A percentile compares a stretch with the other conserved stretches of the same genome.
These are phyloP conservation scores for Ambrosia artemisiifolia DNA, from an alignment of 129 eudicot species.

Conservation along the genomic window DNA sequence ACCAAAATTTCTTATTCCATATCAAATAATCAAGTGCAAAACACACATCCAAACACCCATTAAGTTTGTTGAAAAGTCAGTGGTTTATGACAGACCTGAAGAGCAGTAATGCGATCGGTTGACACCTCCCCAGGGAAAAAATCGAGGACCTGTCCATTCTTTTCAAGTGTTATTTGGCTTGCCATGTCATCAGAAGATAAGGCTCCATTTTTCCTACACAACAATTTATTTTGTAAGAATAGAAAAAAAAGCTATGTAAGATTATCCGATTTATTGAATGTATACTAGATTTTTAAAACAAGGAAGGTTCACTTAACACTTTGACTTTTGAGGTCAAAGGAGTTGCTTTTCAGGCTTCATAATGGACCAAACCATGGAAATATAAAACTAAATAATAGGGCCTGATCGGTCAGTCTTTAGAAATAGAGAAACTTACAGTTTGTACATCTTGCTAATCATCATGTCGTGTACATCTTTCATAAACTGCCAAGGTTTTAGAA, in stretches of 20 bases:
- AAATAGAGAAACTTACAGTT: constrained; percentile 55
- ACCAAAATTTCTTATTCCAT: too few species aligned
- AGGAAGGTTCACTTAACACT: constrained; percentile 7
- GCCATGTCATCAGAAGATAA: constrained; percentile 39
- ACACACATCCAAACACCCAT: neutral
- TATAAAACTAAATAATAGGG: neutral
- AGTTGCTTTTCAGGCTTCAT: neutral
- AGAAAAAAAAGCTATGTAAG: neutral
- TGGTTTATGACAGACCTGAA: constrained; percentile 55
- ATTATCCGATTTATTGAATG: neutral
- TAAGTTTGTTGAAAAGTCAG: neutral
- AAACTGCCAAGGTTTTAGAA: constrained; percentile 53
- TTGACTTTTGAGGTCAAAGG: neutral
- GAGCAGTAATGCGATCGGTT: constrained; percentile 73
- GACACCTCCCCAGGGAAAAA: constrained; percentile 79
- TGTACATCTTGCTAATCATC: constrained; percentile 90
- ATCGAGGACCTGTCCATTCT: constrained; percentile 75
- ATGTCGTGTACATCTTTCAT: constrained; percentile 78
- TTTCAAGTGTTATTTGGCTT: constrained; percentile 72
- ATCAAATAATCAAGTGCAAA: neutral
- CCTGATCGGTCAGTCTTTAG: neutral
- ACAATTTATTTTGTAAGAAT: constrained; percentile 22
- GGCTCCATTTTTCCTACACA: constrained; percentile 51
- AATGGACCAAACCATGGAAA: neutral
- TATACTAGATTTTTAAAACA: neutral